Conservation (phyloP, 1,284 basidiomycete species). For the Schizophyllum commune region DNA sequence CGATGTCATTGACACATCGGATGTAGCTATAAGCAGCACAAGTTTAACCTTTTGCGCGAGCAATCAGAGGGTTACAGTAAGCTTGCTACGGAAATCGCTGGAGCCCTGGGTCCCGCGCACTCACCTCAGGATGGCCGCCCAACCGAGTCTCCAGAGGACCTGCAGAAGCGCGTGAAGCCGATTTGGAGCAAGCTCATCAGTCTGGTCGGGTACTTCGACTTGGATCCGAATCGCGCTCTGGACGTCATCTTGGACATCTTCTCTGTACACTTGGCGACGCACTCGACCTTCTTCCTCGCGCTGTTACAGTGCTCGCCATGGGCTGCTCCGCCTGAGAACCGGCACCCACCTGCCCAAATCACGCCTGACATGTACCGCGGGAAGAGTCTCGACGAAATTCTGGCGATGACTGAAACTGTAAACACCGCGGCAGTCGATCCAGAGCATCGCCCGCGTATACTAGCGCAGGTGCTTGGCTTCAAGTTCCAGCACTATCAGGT, state of each 20-base stretch:
- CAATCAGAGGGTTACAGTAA: conserved; percentile 97
- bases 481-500: conserved; percentile 87
- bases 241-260: conserved; percentile 93
- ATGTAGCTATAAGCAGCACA: conserved; percentile 91
- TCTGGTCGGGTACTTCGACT: conserved; percentile 91
- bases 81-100: conserved; percentile 79
- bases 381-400: conserved; percentile 59
- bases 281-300: conserved; percentile 90
- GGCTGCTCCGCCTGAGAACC: conserved; percentile 39
- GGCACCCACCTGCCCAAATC: conserved; percentile 24
- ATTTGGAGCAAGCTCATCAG: conserved; percentile 87
- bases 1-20: background rate
- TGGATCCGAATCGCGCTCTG: conserved; percentile 90
- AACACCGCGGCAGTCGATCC: conserved; percentile 12
- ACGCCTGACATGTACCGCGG: conserved; percentile 32
- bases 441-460: conserved; percentile 41
- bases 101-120: conserved; percentile 69
- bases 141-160: conserved; percentile 44
- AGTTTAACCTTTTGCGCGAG: conserved; percentile 95
- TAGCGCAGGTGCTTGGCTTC: conserved; percentile 93
- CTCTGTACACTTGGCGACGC: conserved; percentile 71
- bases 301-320: conserved; percentile 83
- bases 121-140: conserved; percentile 52
- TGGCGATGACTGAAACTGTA: conserved; percentile 41
- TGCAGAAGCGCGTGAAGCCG: conserved; percentile 59